Percentiles rank a stretch among this genome's conserved stretches.
phyloP scores from a whole-genome alignment of 2,329 filamentous ascomycete genomes.

The Beauveria sp. region DNA sequence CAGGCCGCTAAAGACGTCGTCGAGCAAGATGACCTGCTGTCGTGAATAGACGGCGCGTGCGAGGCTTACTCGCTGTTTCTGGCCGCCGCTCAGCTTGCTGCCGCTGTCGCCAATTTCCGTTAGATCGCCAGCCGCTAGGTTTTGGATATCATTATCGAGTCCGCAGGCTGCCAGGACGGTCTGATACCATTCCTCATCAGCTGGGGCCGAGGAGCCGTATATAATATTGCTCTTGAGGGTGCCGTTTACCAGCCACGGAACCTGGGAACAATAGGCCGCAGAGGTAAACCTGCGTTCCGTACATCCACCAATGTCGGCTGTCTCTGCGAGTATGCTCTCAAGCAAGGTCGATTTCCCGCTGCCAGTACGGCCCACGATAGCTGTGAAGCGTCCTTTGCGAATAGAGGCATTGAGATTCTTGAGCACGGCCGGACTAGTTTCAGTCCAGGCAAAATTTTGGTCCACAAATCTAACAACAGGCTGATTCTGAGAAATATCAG shows the following conservation, averaged over 20 bases:
- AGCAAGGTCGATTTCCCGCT: constrained; percentile 15
- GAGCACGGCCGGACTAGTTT: not conserved
- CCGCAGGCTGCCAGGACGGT: constrained; percentile 12
- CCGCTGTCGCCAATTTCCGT: not conserved
- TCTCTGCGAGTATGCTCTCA: constrained; percentile 14
- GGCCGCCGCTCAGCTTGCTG: constrained; percentile 18
- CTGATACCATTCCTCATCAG: constrained; percentile 13
- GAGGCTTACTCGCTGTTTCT: constrained; percentile 19
- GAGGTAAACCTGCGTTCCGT: not conserved
- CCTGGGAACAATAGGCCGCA: constrained; percentile 15
- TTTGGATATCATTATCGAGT: constrained; percentile 10
- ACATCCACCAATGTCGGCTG: not conserved
- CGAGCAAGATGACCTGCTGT: constrained; percentile 20
- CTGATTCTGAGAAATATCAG: not conserved
- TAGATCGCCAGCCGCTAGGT: constrained; percentile 11
- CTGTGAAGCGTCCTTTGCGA: not conserved
- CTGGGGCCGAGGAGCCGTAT: not conserved
- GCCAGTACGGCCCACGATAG: constrained; percentile 8
- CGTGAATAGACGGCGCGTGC: constrained; percentile 20
- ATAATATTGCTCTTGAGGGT: constrained; percentile 14
- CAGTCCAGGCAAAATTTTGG: not conserved
- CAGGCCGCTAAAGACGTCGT: constrained; percentile 27
- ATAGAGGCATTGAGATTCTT: not conserved
- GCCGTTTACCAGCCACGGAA: constrained; percentile 14
- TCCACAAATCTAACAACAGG: not conserved